Percentiles rank a stretch among this genome's conserved stretches.
Evolutionary conservation across 2,329 filamentous ascomycete species (phyloP).

Genomic region (Paraphoma chrysanthemicola): DNA sequence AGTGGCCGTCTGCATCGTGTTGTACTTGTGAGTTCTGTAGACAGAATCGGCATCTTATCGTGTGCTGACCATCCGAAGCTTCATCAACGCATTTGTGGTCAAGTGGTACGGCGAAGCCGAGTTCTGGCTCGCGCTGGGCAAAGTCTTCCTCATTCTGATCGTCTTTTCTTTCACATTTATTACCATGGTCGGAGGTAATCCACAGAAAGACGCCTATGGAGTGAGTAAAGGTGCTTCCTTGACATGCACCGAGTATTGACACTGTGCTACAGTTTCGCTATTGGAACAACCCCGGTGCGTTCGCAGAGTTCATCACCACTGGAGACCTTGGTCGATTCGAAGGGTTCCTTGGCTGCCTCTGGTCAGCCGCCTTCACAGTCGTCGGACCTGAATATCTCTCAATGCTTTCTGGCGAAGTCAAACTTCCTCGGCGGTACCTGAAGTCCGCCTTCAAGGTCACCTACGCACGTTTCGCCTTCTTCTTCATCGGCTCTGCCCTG

Average conservation of each 20-base stretch:
- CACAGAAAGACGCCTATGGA: conserved; percentile 44
- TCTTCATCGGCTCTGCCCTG: conserved; percentile 51
- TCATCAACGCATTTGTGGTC: conserved; percentile 50
- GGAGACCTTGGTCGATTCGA: conserved; percentile 34
- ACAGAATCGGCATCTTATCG: neutral
- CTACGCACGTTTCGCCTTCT: conserved; percentile 49
- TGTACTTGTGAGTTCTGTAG: conserved; percentile 41
- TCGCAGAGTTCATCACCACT: conserved; percentile 34
- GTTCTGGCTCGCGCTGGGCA: conserved; percentile 49
- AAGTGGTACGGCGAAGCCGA: conserved; percentile 49
- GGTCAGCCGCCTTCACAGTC: conserved; percentile 48
- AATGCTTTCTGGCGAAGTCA: conserved; percentile 54
- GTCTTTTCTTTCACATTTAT: conserved; percentile 52
- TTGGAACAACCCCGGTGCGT: conserved; percentile 46
- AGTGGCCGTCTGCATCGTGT: conserved; percentile 45
- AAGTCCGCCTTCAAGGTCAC: conserved; percentile 53
- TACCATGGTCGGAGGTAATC: conserved; percentile 52
- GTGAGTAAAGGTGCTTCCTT: neutral
- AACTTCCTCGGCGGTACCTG: conserved; percentile 47
- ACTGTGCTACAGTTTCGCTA: conserved; percentile 43
- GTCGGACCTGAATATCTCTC: conserved; percentile 54
- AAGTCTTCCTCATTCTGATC: conserved; percentile 51
- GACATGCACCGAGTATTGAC: neutral
- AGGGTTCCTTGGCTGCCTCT: conserved; percentile 40
- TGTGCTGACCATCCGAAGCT: conserved; percentile 1